These are phyloP conservation scores for Penicillium sp. DNA, from an alignment of 2,329 filamentous ascomycete genomes.

Conservation along the genomic window DNA sequence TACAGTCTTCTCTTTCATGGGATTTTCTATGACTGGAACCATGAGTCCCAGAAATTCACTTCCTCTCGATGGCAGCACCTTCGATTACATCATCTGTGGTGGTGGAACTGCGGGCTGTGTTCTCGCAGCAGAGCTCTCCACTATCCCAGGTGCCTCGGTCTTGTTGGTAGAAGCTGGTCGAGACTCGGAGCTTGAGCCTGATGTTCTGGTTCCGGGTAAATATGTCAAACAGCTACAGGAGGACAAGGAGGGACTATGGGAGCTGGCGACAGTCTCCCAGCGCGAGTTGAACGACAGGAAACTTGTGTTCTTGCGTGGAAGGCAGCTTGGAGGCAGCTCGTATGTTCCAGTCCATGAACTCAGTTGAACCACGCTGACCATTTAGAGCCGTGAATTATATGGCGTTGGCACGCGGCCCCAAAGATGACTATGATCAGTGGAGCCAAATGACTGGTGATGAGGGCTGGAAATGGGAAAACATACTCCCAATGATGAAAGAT, in stretches of 20 bases:
- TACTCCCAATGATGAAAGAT: background rate
- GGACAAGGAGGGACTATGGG: slow-evolving; percentile 5
- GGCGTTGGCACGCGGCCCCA: background rate
- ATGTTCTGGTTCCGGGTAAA: slow-evolving; percentile 4
- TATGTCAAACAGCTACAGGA: slow-evolving; percentile 6
- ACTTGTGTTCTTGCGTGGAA: background rate
- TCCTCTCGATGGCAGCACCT: background rate
- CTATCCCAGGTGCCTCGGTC: slow-evolving; percentile 1
- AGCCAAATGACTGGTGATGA: background rate
- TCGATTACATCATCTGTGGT: slow-evolving; percentile 4
- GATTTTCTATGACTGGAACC: background rate
- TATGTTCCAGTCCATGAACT: background rate
- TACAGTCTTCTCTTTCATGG: too few relatives aligned
- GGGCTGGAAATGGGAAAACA: slow-evolving; percentile 2
- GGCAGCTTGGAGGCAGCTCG: background rate
- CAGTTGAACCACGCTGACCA: background rate
- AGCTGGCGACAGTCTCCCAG: slow-evolving; percentile 2
- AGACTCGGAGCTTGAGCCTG: background rate
- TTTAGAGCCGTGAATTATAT: slow-evolving; percentile 5
- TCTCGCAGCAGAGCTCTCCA: background rate
- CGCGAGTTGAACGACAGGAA: background rate
- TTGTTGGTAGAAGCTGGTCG: slow-evolving; percentile 3
- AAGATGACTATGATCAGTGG: slow-evolving; percentile 5
- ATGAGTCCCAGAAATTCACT: background rate
- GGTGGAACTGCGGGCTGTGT: slow-evolving; percentile 4